Conservation (phyloP, 108 stramenopile genomes). For the Nitzschia sp. region DNA sequence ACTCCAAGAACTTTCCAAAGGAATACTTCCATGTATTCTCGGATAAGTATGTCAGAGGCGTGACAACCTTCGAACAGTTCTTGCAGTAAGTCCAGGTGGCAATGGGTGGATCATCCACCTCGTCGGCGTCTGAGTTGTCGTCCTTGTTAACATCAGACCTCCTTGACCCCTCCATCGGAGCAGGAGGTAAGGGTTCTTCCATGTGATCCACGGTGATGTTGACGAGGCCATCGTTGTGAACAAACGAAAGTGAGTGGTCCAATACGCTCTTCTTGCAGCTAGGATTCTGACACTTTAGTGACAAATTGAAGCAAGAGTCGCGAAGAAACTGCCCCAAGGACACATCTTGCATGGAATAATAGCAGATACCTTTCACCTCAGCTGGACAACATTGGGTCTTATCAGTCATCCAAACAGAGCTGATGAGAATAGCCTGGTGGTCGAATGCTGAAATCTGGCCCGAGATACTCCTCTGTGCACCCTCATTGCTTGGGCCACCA, state of each 20-base stretch:
- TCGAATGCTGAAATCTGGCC: conserved; percentile 79
- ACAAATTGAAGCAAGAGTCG: conserved; percentile 92
- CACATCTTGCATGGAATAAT: conserved; percentile 90
- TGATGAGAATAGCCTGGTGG: conserved; percentile 91
- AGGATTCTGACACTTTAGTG: conserved; percentile 87
- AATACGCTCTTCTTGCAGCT: conserved; percentile 90
- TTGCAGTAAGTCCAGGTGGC: conserved; percentile 93
- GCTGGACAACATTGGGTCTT: conserved; percentile 92
- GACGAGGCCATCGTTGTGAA: conserved; percentile 89
- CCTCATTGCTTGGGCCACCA: conserved; percentile 66
- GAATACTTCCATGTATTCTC: conserved; percentile 95
- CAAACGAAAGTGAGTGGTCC: conserved; percentile 89
- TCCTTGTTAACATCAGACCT: conserved; percentile 14
- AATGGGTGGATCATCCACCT: conserved; percentile 64
- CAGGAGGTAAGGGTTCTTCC: conserved; percentile 66
- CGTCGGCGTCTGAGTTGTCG: conserved; percentile 40
- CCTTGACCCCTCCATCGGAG: conserved; percentile 6
- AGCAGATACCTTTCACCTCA: conserved; percentile 94
- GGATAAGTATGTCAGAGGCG: conserved; percentile 73
- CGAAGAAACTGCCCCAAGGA: conserved; percentile 91
- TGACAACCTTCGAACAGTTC: conserved; percentile 81
- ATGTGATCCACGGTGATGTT: conserved; percentile 87
- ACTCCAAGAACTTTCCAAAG: conserved; percentile 96
- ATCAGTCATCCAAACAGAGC: conserved; percentile 93
- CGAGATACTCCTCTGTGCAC: conserved; percentile 53